Base-by-base conservation (phyloP, 768 basidiomycete genomes). In the Arthromyces matolae region DNA sequence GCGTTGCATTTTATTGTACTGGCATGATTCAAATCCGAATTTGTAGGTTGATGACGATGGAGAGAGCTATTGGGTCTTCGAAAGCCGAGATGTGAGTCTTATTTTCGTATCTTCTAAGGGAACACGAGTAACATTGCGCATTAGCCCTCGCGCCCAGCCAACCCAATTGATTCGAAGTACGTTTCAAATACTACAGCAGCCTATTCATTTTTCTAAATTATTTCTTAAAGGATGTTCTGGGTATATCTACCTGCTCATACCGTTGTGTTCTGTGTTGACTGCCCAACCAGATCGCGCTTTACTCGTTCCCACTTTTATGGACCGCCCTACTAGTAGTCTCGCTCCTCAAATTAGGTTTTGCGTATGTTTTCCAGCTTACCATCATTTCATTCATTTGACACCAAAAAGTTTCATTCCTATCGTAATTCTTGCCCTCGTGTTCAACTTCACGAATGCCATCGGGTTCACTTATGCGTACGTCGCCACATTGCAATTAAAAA, bases 1-100 rank as follows among this genome's bases (percentile, higher is more conserved):
- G 43, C 19, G 64, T 56, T 4, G 2, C 19, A 16, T 43, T 43
- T 51, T 27, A 38, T 35, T 8, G 9, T 14, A 31, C 24, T 42
- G 43, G 20, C 10, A 44, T 9, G 51, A 33, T 27, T 40, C 33
- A 41, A n/a, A n/a, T n/a, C 40, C 29, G 25, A n/a, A 12, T 9
- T 19, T 43, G 52, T 50, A 88, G 84, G 93, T 98, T 12, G 93
- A 98, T 59, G 93, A 97, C 45, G 93, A 97, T 55, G 96, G 96
- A 2, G 90, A 95, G 65, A 79, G 77, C 65, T 94, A 86, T 57
- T 99, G 96, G 96, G 94, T 99, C 9, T 99, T 99, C 56, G 96
- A 99, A 69, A 89, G 88, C 60, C 80, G 94, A 60, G 94, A 97
- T 67, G 95, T 95, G 68, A 62, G 88, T 71, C 16, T 27, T 27